phyloP scores from a whole-genome alignment of 371 early-diverging fungal species.

The Mucor velutinosus region DNA sequence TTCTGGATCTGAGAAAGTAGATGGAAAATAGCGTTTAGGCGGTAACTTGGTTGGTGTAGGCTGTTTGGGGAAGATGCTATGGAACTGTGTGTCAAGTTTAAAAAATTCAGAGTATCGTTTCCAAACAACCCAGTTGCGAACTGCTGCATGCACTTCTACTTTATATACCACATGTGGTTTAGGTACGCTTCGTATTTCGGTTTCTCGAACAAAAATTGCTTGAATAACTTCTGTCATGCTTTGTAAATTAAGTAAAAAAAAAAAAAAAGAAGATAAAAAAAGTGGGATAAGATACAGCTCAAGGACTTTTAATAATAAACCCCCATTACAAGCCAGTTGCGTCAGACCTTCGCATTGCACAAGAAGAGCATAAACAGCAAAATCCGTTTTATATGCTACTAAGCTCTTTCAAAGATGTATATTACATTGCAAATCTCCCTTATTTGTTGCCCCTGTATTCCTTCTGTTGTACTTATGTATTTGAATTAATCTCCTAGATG shows the following conservation, averaged over 20 bases:
- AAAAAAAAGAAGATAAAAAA: background rate
- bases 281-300: background rate
- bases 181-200: conserved; percentile 65
- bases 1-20: conserved; percentile 63
- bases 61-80: conserved; percentile 60
- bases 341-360: background rate
- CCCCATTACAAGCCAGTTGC: background rate
- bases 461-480: no score
- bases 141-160: conserved; percentile 78
- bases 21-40: conserved; percentile 68
- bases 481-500: no score
- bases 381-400: background rate
- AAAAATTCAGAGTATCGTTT: conserved; percentile 88
- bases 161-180: conserved; percentile 76
- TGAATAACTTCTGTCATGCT: conserved; percentile 58
- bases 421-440: background rate
- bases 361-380: background rate
- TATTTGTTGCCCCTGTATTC: background rate
- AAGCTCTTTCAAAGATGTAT: background rate
- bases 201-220: conserved; percentile 67
- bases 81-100: conserved; percentile 57
- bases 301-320: conserved; percentile 1
- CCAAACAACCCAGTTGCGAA: conserved; percentile 88
- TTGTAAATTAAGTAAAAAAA: background rate
- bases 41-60: conserved; percentile 68